A percentile compares a stretch with the other conserved stretches of the same genome.
Conservation (phyloP, 495 filamentous ascomycete species). For the Parathielavia appendiculata region DNA sequence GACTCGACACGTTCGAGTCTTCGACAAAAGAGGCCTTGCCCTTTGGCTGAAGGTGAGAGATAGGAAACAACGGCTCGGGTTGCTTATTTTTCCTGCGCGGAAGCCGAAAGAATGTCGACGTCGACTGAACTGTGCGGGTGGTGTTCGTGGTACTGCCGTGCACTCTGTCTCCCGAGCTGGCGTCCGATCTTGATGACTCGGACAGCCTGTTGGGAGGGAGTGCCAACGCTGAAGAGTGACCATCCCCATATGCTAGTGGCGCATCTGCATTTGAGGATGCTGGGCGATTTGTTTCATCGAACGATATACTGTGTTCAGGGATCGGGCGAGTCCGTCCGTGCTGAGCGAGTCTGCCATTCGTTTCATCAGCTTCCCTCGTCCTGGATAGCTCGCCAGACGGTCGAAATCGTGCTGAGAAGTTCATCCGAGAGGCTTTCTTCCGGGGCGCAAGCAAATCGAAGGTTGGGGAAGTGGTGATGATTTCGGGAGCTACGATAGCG, state of each 20-base stretch:
- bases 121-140: slow-evolving; percentile 56
- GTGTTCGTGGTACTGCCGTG: slow-evolving; percentile 59
- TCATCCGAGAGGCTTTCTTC: slow-evolving; percentile 52
- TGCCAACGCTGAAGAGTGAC: slow-evolving; percentile 60
- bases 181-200: slow-evolving; percentile 88
- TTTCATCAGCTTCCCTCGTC: slow-evolving; percentile 29
- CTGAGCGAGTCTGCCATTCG: slow-evolving; percentile 19
- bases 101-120: slow-evolving; percentile 73
- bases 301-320: slow-evolving; percentile 48
- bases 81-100: slow-evolving; percentile 72
- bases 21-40: slow-evolving; percentile 41
- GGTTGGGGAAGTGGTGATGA: slow-evolving; percentile 90
- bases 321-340: slow-evolving; percentile 37
- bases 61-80: slow-evolving; percentile 71
- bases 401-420: slow-evolving; percentile 42
- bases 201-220: slow-evolving; percentile 69
- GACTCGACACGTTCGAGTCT: slow-evolving; percentile 30
- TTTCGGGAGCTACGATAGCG: slow-evolving; percentile 63
- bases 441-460: slow-evolving; percentile 48
- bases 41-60: slow-evolving; percentile 70
- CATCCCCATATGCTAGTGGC: slow-evolving; percentile 60
- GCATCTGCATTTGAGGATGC: slow-evolving; percentile 42
- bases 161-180: slow-evolving; percentile 70
- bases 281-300: slow-evolving; percentile 64
- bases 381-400: slow-evolving; percentile 41